These are phyloP conservation scores for Fulvia fulva DNA, from an alignment of 2,329 filamentous ascomycete species.

Conservation along the genomic window DNA sequence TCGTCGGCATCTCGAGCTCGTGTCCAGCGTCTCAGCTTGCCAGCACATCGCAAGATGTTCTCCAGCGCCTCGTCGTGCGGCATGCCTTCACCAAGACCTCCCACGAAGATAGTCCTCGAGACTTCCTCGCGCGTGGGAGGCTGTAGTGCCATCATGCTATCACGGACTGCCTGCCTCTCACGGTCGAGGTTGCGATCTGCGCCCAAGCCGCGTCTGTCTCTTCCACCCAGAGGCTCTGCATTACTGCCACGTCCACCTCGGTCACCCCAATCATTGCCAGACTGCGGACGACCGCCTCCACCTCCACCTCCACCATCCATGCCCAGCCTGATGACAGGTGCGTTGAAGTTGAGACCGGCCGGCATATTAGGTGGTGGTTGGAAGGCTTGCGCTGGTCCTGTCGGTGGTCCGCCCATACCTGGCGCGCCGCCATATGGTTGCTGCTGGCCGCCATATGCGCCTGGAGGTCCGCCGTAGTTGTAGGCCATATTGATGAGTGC, in stretches of 20 bases:
- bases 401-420: conserved; percentile 73
- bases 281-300: conserved; percentile 50
- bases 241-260: conserved; percentile 32
- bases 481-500: conserved; percentile 30
- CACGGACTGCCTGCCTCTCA: conserved; percentile 29
- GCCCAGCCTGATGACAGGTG: conserved; percentile 89
- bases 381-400: conserved; percentile 74
- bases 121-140: conserved; percentile 89
- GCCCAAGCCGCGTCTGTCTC: conserved; percentile 48
- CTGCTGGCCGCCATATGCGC: conserved; percentile 57
- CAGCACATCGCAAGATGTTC: conserved; percentile 70
- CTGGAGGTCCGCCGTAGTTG: conserved; percentile 39
- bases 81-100: conserved; percentile 74
- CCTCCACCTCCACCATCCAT: conserved; percentile 52
- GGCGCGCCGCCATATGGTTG: conserved; percentile 84
- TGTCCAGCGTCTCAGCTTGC: conserved; percentile 77
- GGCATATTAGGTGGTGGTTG: conserved; percentile 89
- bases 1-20: conserved; percentile 71
- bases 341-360: conserved; percentile 97
- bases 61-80: conserved; percentile 76
- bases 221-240: conserved; percentile 34
- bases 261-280: conserved; percentile 31
- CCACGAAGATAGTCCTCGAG: conserved; percentile 83
- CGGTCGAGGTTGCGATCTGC: conserved; percentile 56
- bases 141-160: conserved; percentile 49